Evolutionary conservation across 495 filamentous ascomycete species (phyloP), one percentile per base, ranked within the genome.

Genomic region (Xylaria grammica): DNA sequence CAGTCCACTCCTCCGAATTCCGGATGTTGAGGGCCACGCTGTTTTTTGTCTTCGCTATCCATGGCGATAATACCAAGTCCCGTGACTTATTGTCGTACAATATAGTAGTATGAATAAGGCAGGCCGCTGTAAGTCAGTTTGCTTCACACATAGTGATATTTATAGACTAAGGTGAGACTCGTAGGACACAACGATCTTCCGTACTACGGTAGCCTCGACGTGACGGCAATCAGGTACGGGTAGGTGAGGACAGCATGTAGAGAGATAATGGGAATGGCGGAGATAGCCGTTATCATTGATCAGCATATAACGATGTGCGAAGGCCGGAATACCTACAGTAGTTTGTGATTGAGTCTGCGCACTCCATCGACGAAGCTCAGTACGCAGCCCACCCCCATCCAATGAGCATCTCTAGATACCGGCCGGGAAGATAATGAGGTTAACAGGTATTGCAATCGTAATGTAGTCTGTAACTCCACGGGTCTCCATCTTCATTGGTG

Each of bases 1-100:
- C 74, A 7, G 22, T 71, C 66, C 9, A 65, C 6, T 4, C 66
- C 70, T 32, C 63, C 66, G 2, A 65, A 62, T 36, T 73, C 69
- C 50, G 66, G 56, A n/a, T 59, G 27, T 15, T 59, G 56, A 26
- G 42, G 13, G 17, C 48, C 42, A 48, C 36, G 4, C 4, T 19
- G 27, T 24, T 59, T 59, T 27, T 59, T 40, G 40, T 59, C 56
- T 11, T 48, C 27, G 56, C 29, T 26, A 24, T 24, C 20, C 42
- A 36, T 42, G 11, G n/a, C 42, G 27, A 48, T 48, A 15, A 26
- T 59, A 27, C 2, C 36, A 19, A 17, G n/a, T 15, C 24, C 20
- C 26, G 38, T 19, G 10, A 13, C 24, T 32, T 58, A 45, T 58
- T 9, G 17, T 11, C 3, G 40, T 13, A 13, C 17, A 44, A 20